Evolutionary conservation across 345 rosid genomes (phyloP).

Genomic region (Eucalyptus melliodora): DNA sequence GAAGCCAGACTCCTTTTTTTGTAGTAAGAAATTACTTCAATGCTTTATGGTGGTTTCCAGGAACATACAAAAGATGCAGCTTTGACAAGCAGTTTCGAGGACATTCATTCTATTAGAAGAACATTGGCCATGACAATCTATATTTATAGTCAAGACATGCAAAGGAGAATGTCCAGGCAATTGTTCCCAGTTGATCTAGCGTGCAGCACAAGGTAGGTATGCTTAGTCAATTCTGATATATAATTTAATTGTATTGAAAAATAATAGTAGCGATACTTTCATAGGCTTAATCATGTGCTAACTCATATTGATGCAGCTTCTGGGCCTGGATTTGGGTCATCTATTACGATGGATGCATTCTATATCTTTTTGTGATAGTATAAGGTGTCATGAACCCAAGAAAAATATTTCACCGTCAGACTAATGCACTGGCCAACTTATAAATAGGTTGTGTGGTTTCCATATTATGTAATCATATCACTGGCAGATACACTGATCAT

Average conservation of each 20-base stretch:
- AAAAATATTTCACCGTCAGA: neutral
- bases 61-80: neutral
- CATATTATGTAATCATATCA: no score
- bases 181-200: neutral
- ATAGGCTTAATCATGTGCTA: neutral
- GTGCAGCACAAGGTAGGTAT: neutral
- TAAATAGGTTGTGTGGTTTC: neutral
- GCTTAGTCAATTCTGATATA: neutral
- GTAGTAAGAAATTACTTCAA: neutral
- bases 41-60: neutral
- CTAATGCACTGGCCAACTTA: neutral
- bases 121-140: neutral
- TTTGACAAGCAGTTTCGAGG: neutral
- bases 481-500: neutral
- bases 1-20: neutral
- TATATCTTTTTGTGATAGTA: neutral
- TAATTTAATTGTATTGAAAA: neutral
- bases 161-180: neutral
- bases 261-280: neutral
- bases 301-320: neutral
- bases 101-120: neutral
- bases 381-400: neutral
- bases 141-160: neutral
- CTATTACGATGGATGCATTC: neutral
- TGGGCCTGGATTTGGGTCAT: neutral